A percentile compares a stretch with the other conserved stretches of the same genome.
phyloP scores from a whole-genome alignment of 2,329 filamentous ascomycete species.

The Fusarium transvaalense region DNA sequence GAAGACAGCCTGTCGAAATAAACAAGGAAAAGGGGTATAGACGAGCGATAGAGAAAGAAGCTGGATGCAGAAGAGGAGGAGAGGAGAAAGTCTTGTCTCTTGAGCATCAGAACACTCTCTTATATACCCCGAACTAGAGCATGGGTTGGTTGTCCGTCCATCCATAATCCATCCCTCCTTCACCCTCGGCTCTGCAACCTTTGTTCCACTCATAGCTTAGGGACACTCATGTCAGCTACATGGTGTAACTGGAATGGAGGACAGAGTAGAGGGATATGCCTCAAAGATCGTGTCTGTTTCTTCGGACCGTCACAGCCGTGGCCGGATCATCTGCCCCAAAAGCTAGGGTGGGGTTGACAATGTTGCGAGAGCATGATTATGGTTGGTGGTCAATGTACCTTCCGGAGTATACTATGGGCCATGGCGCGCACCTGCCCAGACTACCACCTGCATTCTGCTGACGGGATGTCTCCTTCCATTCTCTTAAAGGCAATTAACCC shows the following conservation, averaged over 20 bases:
- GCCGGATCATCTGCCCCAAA: conserved; percentile 49
- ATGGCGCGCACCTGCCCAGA: conserved; percentile 28
- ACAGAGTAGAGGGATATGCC: conserved; percentile 28
- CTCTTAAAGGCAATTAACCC: conserved; percentile 17
- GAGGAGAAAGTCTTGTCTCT: conserved; percentile 5
- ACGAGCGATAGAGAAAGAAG: conserved; percentile 1
- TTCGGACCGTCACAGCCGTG: conserved; percentile 67
- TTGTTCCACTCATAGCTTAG: conserved; percentile 38
- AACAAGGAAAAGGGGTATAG: conserved; percentile 6
- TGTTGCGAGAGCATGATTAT: conserved; percentile 27
- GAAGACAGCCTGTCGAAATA: conserved; percentile 12
- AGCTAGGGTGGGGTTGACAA: conserved; percentile 40
- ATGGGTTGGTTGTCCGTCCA: conserved; percentile 27
- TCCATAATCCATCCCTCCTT: conserved; percentile 20
- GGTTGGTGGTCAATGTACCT: conserved; percentile 32
- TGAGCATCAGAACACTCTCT: conserved; percentile 39
- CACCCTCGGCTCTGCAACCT: conserved; percentile 14
- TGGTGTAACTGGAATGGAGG: conserved; percentile 11
- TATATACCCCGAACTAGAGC: conserved; percentile 45
- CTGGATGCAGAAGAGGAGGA: conserved; percentile 16
- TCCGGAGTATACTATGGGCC: conserved; percentile 13
- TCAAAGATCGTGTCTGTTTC: conserved; percentile 33
- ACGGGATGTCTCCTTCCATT: conserved; percentile 22
- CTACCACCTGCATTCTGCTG: conserved; percentile 28
- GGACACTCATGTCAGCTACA: conserved; percentile 28